Evolutionary conservation across 345 rosid species (phyloP), one percentile per base, ranked within the genome.

Genomic region (Aethionema arabicum): DNA sequence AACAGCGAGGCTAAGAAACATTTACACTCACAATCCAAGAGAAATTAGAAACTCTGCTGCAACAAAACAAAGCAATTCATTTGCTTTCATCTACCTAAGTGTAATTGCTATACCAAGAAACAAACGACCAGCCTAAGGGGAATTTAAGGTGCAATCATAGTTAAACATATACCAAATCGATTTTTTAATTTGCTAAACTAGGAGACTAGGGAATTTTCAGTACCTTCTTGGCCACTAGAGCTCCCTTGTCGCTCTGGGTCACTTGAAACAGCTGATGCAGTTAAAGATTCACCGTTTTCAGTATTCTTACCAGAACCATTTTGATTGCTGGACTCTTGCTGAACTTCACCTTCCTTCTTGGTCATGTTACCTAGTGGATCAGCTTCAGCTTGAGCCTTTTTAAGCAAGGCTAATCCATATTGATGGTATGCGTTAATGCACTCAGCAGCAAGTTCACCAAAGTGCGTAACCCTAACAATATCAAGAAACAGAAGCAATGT

Each of bases 301-400:
- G 46, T 41, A 55, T 48, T 67, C 76, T 83, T 85, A 31, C 57
- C 62, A 61, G 78, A 50, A 61, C 41, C 87, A 63, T 79, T 83
- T 68, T 74, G 82, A 59, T 66, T 72, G 35, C 42, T 54, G 35
- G 72, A 60, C 48, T 60, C 67, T 41, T 72, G 75, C 51, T 59
- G 65, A 78, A 48, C 7, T 62, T 79, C 65, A 59, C 45, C 73
- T 21, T 82, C 90, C 78, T 82, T 90, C 77, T 84, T 82, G 0
- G 97, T 85, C 59, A 90, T 72, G 66, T 78, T 47, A 56, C 73
- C 99, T 72, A 88, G 62, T 12, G 96, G 96, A 82, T 86, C 99
- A 53, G 92, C 77, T 80, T 90, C 96, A 66, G 90, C 96, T 48
- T 87, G 96, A 65, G 95, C 97, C 77, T 90, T 90, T 57, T 79